Base-by-base conservation (phyloP, 208 protist genomes). In the Leishmania lainsoni region DNA sequence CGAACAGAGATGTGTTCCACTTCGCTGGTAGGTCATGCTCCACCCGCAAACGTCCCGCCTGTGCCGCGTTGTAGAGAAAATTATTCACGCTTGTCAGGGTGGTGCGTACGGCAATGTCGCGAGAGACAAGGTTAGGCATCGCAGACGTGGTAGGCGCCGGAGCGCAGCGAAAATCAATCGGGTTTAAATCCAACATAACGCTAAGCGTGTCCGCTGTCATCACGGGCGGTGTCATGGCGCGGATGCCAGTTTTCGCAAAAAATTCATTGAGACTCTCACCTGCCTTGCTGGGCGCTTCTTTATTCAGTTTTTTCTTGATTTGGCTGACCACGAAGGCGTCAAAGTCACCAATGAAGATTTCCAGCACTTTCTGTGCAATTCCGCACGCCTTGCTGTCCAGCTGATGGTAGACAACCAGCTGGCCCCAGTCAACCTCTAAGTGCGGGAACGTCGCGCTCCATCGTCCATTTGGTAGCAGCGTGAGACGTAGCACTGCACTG, bases 331-430 rank as follows among this genome's bases (percentile, higher is more conserved):
- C 87, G 65, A 87, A 70, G 14, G 76, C 78, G 72, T 96, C 86
- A 42, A 96, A 66, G 54, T 96, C 78, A 6, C 90, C 89, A 51
- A 89, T 84, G 66, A 96, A 88, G 0, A 93, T 5, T 45, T 89
- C 80, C 16, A 93, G 68, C 16, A 95, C 26, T 8, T 59, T 88
- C 79, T 95, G 77, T 1, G 87, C 81, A 5, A 87, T 73, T 26
- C 75, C 83, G 58, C 93, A 96, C 0, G 85, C 54, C 12, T 70
- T 71, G 16, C 84, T 83, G 76, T 87, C 80, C 20, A 93, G 39
- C 16, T 69, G 22, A 82, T 96, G 93, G n/a, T 89, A 51, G 49
- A 94, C 76, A 0, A 78, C 72, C 12, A 96, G 75, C 14, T 72
- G 74, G 20, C 89, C 90, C 87, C 89, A 95, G 39, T 29, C 3